These are phyloP conservation scores for Globisporangium nagaii DNA, from an alignment of 352 stramenopile species.

Conservation along the genomic window DNA sequence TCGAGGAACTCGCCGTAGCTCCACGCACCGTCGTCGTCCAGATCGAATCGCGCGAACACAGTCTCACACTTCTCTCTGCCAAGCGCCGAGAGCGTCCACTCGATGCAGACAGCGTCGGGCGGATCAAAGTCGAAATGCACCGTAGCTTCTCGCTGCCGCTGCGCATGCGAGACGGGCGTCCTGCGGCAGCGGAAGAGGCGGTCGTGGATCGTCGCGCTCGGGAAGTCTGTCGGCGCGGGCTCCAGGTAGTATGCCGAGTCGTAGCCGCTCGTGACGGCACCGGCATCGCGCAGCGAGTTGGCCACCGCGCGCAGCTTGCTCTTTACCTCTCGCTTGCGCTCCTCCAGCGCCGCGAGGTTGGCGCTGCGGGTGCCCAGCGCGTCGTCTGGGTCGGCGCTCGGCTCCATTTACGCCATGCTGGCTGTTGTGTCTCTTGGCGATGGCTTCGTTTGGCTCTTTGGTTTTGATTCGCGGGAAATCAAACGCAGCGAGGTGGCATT, in stretches of 20 bases:
- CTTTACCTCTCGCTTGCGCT: constrained; percentile 30
- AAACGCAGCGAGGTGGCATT: too few species aligned
- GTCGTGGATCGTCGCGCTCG: constrained; percentile 10
- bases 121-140: constrained; percentile 45
- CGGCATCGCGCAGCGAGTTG: constrained; percentile 37
- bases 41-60: constrained; percentile 54
- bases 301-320: constrained; percentile 28
- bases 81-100: constrained; percentile 39
- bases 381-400: constrained; percentile 9
- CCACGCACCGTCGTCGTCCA: constrained; percentile 46
- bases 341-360: constrained; percentile 28
- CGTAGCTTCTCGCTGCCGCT: constrained; percentile 13
- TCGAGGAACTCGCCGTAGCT: constrained; percentile 55
- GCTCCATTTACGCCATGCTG: background rate
- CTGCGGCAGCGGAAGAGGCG: constrained; percentile 29
- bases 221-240: constrained; percentile 14
- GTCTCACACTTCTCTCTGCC: constrained; percentile 38
- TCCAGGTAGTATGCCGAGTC: constrained; percentile 47
- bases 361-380: background rate
- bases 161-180: constrained; percentile 10
- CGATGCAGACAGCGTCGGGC: constrained; percentile 19
- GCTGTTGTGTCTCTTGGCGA: background rate
- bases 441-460: background rate
- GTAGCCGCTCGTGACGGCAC: constrained; percentile 51
- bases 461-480: too few species aligned